Evolutionary conservation across 345 rosid species (phyloP).

Genomic region (Lepidium africanum): DNA sequence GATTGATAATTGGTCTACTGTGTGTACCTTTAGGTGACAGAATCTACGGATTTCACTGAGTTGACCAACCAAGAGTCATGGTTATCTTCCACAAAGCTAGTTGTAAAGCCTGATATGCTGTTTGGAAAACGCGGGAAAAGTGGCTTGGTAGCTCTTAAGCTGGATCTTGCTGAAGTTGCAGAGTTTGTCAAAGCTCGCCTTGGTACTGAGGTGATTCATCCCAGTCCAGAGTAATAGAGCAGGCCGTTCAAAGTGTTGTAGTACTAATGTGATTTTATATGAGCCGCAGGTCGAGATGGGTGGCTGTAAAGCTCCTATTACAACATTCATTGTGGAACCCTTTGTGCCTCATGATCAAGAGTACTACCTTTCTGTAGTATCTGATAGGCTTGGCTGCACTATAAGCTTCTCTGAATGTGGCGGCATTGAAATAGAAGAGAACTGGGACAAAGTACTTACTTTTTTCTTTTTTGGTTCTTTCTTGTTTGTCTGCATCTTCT

Average conservation of each 20-base stretch:
- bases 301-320: conserved; percentile 85
- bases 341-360: conserved; percentile 88
- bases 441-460: conserved; percentile 79
- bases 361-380: conserved; percentile 74
- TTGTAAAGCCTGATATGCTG: conserved; percentile 97
- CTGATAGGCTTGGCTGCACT: conserved; percentile 88
- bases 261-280: not conserved
- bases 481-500: not conserved
- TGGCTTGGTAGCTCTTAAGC: conserved; percentile 83
- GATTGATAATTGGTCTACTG: not conserved
- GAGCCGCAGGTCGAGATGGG: conserved; percentile 76
- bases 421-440: conserved; percentile 97
- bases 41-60: conserved; percentile 74
- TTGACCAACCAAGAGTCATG: conserved; percentile 72
- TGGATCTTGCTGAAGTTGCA: conserved; percentile 95
- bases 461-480: not conserved
- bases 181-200: conserved; percentile 87
- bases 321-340: conserved; percentile 93
- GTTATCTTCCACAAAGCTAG: conserved; percentile 81
- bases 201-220: conserved; percentile 62
- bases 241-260: not conserved
- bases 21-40: conserved; percentile 49
- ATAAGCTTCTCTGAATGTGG: conserved; percentile 94
- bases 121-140: conserved; percentile 98
- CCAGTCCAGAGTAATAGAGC: not conserved